Evolutionary conservation across 2,329 filamentous ascomycete species (phyloP).

Genomic region (Myriosclerotinia scirpicola): DNA sequence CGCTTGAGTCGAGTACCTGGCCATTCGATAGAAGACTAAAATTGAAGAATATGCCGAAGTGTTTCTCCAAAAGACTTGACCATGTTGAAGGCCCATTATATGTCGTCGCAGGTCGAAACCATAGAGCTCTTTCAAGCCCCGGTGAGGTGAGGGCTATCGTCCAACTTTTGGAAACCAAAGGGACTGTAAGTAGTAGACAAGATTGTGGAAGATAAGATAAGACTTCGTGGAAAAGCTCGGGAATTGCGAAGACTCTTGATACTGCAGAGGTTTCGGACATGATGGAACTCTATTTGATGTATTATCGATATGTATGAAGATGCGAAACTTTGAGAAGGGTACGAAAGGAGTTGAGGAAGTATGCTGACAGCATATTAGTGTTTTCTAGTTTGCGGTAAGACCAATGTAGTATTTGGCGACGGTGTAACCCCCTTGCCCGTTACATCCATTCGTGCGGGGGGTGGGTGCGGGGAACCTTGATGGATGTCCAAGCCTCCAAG

Average conservation of each 20-base stretch:
- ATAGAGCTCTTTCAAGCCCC: constrained; percentile 11
- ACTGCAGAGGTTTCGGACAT: constrained; percentile 13
- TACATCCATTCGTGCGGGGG: constrained; percentile 1
- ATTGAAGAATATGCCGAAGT: constrained; percentile 18
- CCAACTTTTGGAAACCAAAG: constrained; percentile 16
- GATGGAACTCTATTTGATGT: background rate
- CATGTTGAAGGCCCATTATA: constrained; percentile 5
- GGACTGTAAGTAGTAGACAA: constrained; percentile 7
- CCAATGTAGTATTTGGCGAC: background rate
- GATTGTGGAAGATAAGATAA: constrained; percentile 22
- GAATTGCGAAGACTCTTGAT: constrained; percentile 15
- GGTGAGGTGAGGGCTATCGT: constrained; percentile 14
- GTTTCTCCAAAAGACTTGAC: constrained; percentile 13
- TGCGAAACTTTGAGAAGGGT: background rate
- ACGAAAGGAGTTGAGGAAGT: background rate
- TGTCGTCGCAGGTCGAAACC: constrained; percentile 6
- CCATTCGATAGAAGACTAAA: background rate
- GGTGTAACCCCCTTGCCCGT: no score
- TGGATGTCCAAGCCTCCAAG: background rate
- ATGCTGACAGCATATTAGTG: background rate
- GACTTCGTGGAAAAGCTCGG: constrained; percentile 17
- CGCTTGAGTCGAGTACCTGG: background rate
- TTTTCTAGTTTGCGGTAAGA: background rate
- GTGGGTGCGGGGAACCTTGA: constrained; percentile 11
- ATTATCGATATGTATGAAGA: background rate